Evolutionary conservation across 1,284 basidiomycete species (phyloP), one percentile per base, ranked within the genome.

Genomic region (Apiotrichum gracile): DNA sequence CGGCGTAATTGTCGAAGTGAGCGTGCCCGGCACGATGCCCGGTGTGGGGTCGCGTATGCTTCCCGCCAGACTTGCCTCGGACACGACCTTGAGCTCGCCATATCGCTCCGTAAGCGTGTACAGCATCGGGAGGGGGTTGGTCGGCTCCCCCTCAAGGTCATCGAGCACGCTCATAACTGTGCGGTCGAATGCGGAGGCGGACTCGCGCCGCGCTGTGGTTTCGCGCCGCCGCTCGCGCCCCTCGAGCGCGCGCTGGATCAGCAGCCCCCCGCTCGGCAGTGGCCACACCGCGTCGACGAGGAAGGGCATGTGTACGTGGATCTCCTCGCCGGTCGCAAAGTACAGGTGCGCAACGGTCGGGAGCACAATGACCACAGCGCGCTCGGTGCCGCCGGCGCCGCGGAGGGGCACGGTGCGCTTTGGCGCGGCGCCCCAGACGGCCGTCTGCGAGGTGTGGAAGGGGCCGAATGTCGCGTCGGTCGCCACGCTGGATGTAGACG

Each of bases 281-380:
- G 89, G 81, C 88, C 88, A 92, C 1, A 85, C 88, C 51, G 77
- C 79, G 21, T 85, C 80, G 5, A 91, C 84, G 47, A 84, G 79
- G 68, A 91, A 92, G 0, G 91, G 91, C 0, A 93, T 74, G n/a
- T 85, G 81, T 61, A 91, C 84, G 0, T 84, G 85, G 64, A 85
- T 85, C 63, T 88, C 84, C 34, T 82, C 73, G 2, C 91, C 91
- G 49, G 85, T 85, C 49, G 81, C 77, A 49, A 86, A 78, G 66
- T 84, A 88, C 41, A 92, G 82, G 64, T 83, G 84, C 39, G 84
- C 86, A 27, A 85, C 80, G 61, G 82, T 85, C 37, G 86, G 80
- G 21, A 92, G 76, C 65, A 93, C 88, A 38, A 94, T 78, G 66
- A 88, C 89, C 2, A 90, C 79, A 2, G 82, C 85, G 78, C 82